Evolutionary conservation across 2,329 filamentous ascomycete species (phyloP).

Genomic region (Exophiala spinifera): DNA sequence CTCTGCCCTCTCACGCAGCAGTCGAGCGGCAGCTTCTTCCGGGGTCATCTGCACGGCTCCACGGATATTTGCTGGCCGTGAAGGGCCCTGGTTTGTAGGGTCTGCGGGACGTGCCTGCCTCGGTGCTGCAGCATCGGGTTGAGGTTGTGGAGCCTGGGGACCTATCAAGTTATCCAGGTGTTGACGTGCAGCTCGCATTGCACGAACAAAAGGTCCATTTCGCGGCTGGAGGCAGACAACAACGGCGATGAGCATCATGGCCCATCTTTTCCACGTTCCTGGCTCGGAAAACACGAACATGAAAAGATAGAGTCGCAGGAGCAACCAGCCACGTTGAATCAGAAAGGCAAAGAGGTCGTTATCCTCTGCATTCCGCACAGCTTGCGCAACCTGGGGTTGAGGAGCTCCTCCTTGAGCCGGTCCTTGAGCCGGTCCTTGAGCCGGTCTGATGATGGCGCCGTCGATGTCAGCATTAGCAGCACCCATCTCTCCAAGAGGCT

Average conservation of each 20-base stretch:
- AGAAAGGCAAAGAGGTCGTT: constrained; percentile 41
- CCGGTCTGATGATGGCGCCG: constrained; percentile 5
- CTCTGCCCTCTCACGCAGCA: constrained; percentile 25
- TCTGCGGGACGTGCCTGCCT: constrained; percentile 1
- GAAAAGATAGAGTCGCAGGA: constrained; percentile 57
- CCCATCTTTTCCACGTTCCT: constrained; percentile 44
- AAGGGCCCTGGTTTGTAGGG: neutral
- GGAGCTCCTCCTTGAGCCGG: too few species aligned
- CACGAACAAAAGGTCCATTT: constrained; percentile 37
- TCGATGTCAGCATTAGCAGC: neutral
- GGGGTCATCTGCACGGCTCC: constrained; percentile 23
- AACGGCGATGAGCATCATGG: constrained; percentile 39
- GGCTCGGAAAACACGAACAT: constrained; percentile 56
- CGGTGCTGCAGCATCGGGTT: constrained; percentile 18
- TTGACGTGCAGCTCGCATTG: constrained; percentile 40
- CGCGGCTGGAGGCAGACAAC: constrained; percentile 42
- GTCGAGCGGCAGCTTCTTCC: constrained; percentile 28
- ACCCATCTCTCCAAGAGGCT: neutral
- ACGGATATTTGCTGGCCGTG: constrained; percentile 19
- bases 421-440: neutral
- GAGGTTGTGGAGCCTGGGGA: constrained; percentile 16
- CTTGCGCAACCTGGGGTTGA: constrained; percentile 9
- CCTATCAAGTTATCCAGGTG: constrained; percentile 44
- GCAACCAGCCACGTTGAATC: constrained; percentile 53
- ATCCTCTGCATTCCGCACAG: constrained; percentile 17